Conservation (phyloP, 352 stramenopile species). For the Thraustochytrium striatum region DNA sequence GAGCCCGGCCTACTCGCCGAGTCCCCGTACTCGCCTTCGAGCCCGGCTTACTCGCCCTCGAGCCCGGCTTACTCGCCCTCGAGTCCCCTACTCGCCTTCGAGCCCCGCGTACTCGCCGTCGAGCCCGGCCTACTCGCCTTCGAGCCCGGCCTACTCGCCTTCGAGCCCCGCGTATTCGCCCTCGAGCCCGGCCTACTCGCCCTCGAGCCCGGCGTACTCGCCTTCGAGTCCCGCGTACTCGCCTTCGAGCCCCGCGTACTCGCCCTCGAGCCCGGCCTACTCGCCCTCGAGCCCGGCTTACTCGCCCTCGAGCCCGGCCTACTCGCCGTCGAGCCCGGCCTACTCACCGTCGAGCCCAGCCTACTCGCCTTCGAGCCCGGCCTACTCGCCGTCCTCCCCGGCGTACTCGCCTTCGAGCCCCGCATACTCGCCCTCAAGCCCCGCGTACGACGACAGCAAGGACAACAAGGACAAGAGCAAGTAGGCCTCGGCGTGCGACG, state of each 20-base stretch:
- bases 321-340: constrained; percentile 59
- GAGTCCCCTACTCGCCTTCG: constrained; percentile 68
- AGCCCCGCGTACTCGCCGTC: constrained; percentile 68
- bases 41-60: constrained; percentile 63
- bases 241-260: constrained; percentile 62
- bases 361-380: constrained; percentile 68
- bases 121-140: constrained; percentile 71
- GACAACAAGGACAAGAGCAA: neutral
- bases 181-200: too few species aligned
- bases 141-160: constrained; percentile 66
- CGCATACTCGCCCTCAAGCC: neutral
- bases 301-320: constrained; percentile 65
- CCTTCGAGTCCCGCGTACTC: constrained; percentile 76
- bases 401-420: too few species aligned
- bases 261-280: constrained; percentile 49
- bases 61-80: constrained; percentile 61
- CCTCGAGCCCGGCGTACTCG: constrained; percentile 26
- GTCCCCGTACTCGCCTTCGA: constrained; percentile 12
- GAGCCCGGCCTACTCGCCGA: constrained; percentile 61
- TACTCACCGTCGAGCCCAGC: constrained; percentile 73
- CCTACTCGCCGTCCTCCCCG: constrained; percentile 75
- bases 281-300: constrained; percentile 69
- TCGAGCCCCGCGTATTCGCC: constrained; percentile 83
- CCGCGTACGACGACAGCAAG: neutral
- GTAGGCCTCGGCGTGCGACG: too few species aligned